Percentiles rank a stretch among this genome's conserved stretches.
Conservation (phyloP, 2,329 filamentous ascomycete genomes). For the Phialophora chinensis region DNA sequence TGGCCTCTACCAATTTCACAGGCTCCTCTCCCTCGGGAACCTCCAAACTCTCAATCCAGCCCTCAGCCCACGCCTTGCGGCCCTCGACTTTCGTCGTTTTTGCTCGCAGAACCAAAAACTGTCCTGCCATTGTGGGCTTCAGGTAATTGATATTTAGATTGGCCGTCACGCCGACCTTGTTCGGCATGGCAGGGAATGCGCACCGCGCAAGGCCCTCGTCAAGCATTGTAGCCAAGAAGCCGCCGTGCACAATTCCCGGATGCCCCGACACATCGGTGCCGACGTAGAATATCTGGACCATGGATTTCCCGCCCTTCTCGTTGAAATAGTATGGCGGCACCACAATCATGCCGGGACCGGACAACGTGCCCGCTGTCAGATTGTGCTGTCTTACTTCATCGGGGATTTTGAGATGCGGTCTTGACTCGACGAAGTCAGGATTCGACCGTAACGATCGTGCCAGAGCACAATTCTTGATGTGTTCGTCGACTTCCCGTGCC, state of each 20-base stretch:
- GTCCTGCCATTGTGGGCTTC: conserved; percentile 75
- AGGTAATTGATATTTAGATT: conserved; percentile 83
- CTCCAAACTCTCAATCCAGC: conserved; percentile 79
- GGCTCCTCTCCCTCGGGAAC: conserved; percentile 66
- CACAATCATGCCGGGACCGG: conserved; percentile 75
- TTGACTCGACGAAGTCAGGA: conserved; percentile 72
- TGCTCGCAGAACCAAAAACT: conserved; percentile 78
- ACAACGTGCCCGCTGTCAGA: conserved; percentile 79
- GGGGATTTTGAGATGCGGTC: conserved; percentile 88
- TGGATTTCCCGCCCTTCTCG: conserved; percentile 70
- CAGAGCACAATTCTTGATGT: conserved; percentile 78
- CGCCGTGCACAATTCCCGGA: conserved; percentile 88
- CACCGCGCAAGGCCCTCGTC: conserved; percentile 89
- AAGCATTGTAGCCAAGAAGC: conserved; percentile 86
- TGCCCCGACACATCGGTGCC: conserved; percentile 85
- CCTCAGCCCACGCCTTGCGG: conserved; percentile 92
- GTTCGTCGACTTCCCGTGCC: conserved; percentile 68
- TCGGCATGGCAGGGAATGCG: conserved; percentile 85
- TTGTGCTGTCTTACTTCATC: conserved; percentile 71
- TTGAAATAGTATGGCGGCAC: conserved; percentile 82
- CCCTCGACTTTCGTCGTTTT: conserved; percentile 86
- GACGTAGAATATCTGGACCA: conserved; percentile 77
- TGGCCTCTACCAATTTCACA: conserved; percentile 76
- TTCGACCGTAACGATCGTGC: conserved; percentile 70
- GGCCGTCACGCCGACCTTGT: conserved; percentile 84